These are phyloP conservation scores for Phytophthora multivora DNA, from an alignment of 352 stramenopile genomes.

Conservation along the genomic window DNA sequence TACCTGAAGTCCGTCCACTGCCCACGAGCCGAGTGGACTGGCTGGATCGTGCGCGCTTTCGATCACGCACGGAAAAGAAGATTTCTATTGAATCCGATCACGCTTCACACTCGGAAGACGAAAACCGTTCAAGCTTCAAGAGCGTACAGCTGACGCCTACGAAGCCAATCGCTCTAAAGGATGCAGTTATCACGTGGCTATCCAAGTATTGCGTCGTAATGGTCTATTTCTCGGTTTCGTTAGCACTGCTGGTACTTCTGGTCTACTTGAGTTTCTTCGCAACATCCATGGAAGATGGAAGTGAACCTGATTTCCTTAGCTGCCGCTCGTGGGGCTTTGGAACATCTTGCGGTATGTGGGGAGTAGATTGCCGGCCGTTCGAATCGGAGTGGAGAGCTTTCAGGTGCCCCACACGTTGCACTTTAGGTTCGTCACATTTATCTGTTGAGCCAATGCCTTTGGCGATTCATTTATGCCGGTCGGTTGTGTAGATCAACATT, in stretches of 20 bases:
- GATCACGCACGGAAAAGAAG: slow-evolving; percentile 13
- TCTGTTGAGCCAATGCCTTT: neutral
- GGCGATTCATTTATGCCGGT: slow-evolving; percentile 1
- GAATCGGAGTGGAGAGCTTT: slow-evolving; percentile 66
- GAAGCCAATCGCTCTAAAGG: slow-evolving; percentile 1
- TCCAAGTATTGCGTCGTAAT: slow-evolving; percentile 40
- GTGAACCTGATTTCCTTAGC: slow-evolving; percentile 57
- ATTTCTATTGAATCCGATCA: slow-evolving; percentile 6
- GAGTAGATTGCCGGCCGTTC: slow-evolving; percentile 65
- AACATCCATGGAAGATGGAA: slow-evolving; percentile 55
- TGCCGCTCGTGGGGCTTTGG: slow-evolving; percentile 75
- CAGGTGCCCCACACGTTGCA: slow-evolving; percentile 71
- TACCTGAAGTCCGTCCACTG: slow-evolving; percentile 14
- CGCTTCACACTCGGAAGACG: slow-evolving; percentile 7
- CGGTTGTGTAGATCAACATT: slow-evolving; percentile 58
- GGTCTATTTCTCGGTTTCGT: slow-evolving; percentile 51
- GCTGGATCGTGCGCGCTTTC: slow-evolving; percentile 5
- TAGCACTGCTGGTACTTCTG: slow-evolving; percentile 57
- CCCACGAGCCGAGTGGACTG: neutral
- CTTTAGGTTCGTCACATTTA: slow-evolving; percentile 43
- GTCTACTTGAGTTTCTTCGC: slow-evolving; percentile 83
- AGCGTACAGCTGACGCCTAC: slow-evolving; percentile 1
- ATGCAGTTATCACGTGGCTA: slow-evolving; percentile 18
- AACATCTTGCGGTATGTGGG: slow-evolving; percentile 63
- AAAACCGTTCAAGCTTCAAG: slow-evolving; percentile 1